phyloP scores from a whole-genome alignment of 345 rosid species.

The Aethionema arabicum region DNA sequence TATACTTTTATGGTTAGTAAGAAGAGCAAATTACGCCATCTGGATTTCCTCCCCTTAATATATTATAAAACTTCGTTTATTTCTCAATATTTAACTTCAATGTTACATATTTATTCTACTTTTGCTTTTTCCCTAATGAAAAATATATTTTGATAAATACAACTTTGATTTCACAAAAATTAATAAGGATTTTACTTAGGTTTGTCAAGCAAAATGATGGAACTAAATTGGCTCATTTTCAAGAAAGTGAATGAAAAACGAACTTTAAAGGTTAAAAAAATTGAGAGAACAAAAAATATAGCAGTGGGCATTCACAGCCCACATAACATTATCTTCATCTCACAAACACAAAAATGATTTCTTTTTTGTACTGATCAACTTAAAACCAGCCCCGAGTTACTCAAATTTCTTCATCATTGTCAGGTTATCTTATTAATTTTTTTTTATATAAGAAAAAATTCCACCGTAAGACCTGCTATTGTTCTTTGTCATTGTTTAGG shows the following conservation, averaged over 20 bases:
- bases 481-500: not conserved
- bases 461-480: not conserved
- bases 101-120: too few relatives aligned
- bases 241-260: not conserved
- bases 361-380: constrained; percentile 18
- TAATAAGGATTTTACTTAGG: too few relatives aligned
- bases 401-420: constrained; percentile 24
- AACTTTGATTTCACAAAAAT: too few relatives aligned
- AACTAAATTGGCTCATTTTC: not conserved
- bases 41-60: too few relatives aligned
- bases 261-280: not conserved
- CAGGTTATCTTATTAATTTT: constrained; percentile 13
- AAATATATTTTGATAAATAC: too few relatives aligned
- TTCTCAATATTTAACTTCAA: too few relatives aligned
- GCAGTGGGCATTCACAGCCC: not conserved
- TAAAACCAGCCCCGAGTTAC: constrained; percentile 14
- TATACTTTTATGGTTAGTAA: too few relatives aligned
- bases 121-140: too few relatives aligned
- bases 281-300: not conserved
- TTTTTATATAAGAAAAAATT: not conserved
- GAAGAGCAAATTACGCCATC: too few relatives aligned
- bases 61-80: too few relatives aligned
- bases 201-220: not conserved
- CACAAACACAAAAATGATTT: constrained; percentile 18
- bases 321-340: not conserved